phyloP scores from a whole-genome alignment of 2,329 filamentous ascomycete genomes.

The Cladophialophora yegresii region DNA sequence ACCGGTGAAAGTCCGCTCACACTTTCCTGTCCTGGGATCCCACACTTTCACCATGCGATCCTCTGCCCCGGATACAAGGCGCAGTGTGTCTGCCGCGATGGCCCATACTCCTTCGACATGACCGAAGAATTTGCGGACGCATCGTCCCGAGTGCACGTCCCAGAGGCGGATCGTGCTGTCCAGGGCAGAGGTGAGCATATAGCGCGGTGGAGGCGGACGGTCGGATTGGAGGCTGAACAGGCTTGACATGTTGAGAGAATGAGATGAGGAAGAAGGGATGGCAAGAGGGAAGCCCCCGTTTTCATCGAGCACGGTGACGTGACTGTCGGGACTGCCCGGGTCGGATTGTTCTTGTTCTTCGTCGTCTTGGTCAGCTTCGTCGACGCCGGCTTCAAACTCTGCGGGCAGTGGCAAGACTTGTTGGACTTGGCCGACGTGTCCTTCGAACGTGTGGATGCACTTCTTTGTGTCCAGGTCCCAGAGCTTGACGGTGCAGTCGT shows the following conservation, averaged over 20 bases:
- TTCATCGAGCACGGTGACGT: constrained; percentile 20
- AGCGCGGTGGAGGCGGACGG: constrained; percentile 76
- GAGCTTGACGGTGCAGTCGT: constrained; percentile 86
- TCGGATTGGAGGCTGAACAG: constrained; percentile 46
- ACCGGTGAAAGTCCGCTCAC: constrained; percentile 87
- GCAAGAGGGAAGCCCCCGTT: constrained; percentile 22
- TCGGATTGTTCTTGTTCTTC: constrained; percentile 30
- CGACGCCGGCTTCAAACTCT: constrained; percentile 85
- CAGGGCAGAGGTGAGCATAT: constrained; percentile 89
- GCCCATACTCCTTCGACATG: constrained; percentile 97
- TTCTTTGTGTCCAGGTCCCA: constrained; percentile 87
- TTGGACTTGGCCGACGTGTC: constrained; percentile 93
- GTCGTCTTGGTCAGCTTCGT: constrained; percentile 58
- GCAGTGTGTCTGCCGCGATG: constrained; percentile 81
- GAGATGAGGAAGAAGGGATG: constrained; percentile 14
- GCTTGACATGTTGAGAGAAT: constrained; percentile 51
- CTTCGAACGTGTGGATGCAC: constrained; percentile 76
- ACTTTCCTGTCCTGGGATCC: constrained; percentile 88
- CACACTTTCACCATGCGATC: constrained; percentile 95
- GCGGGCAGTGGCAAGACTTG: constrained; percentile 80
- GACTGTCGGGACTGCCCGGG: constrained; percentile 31
- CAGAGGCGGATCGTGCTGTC: constrained; percentile 91
- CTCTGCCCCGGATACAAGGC: constrained; percentile 85
- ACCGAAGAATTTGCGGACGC: constrained; percentile 90
- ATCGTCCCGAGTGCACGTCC: constrained; percentile 80